Evolutionary conservation across 257 asterid genomes (phyloP), one percentile per base, ranked within the genome.

Genomic region (Solanum sejunctum): DNA sequence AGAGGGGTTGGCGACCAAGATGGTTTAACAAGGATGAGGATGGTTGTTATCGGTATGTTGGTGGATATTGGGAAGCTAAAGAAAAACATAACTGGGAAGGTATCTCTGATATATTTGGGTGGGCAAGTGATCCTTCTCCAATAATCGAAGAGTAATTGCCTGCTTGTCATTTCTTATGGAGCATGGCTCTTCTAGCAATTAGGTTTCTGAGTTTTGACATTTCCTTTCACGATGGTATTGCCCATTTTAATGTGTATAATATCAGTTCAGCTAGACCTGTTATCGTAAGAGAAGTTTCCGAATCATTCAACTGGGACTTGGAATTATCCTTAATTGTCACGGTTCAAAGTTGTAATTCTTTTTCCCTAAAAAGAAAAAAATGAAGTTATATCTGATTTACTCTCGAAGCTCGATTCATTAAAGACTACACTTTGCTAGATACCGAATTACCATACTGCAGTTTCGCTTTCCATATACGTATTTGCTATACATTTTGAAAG

Each of bases 61-160:
- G 98, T 39, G 99, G 98, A 55, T 94, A 94, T 86, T 96, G 98
- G 99, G 99, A 96, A 84, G 91, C 96, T n/a, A 91, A 94, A 87
- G 98, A 91, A 86, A 91, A 89, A 87, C 92, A 84, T 2, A 88
- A 93, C 36, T 96, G 98, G 98, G 95, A 88, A 4, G 98, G 89
- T 5, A 96, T 93, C 82, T 94, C 94, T 49, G 95, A 96, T 83
- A 87, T 96, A 88, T 94, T 96, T 55, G 91, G 93, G 82, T 96
- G 93, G 85, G 88, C 92, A 4, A 87, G 90, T 79, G 95, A 92
- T 85, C 20, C 82, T 73, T 87, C 87, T 80, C 80, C 81, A 52
- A 69, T 71, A 66, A 67, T 73, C 1, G 69, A 83, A 12, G 85
- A 83, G 63, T 49, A 21, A 81, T 49, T 69, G 69, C 81, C 52